Percentiles rank a stretch among this genome's conserved stretches.
Conservation (phyloP, 2,329 filamentous ascomycete genomes). For the Monilinia fructigena region DNA sequence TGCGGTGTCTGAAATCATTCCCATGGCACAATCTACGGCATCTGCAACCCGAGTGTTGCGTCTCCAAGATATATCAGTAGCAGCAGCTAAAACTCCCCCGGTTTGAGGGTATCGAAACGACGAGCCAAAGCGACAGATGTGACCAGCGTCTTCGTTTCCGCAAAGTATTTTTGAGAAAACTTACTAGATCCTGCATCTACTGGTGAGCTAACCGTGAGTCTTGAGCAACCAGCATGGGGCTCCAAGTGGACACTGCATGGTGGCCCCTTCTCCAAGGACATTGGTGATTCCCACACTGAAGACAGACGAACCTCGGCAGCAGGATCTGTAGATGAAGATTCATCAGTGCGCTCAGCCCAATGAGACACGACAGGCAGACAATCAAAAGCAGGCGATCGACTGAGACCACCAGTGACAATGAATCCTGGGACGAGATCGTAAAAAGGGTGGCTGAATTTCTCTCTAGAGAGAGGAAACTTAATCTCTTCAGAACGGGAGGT, state of each 20-base stretch:
- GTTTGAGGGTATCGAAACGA: conserved; percentile 6
- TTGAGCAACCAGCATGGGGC: conserved; percentile 3
- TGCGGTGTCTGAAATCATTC: conserved; percentile 4
- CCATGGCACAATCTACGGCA: conserved; percentile 10
- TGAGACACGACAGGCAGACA: conserved; percentile 12
- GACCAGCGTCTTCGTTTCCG: not conserved
- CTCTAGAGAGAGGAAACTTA: not conserved
- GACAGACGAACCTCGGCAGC: not conserved
- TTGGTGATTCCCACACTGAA: not conserved
- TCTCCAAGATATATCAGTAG: not conserved
- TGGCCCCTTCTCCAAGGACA: conserved; percentile 8
- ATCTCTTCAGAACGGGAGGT: not conserved
- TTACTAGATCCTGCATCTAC: not conserved
- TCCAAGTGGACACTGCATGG: conserved; percentile 6
- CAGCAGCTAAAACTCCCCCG: not conserved
- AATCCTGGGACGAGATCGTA: not conserved
- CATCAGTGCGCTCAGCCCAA: conserved; percentile 10
- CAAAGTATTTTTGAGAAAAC: not conserved
- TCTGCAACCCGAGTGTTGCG: conserved; percentile 15
- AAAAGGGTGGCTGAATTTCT: not conserved
- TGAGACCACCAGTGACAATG: not conserved
- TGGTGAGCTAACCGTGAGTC: not conserved
- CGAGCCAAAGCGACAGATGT: conserved; percentile 11
- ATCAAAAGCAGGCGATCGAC: conserved; percentile 15
- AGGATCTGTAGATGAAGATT: not conserved